A percentile compares a stretch with the other conserved stretches of the same genome.
phyloP scores from a whole-genome alignment of 148 eudicot species.

The Heliosperma pusillum region DNA sequence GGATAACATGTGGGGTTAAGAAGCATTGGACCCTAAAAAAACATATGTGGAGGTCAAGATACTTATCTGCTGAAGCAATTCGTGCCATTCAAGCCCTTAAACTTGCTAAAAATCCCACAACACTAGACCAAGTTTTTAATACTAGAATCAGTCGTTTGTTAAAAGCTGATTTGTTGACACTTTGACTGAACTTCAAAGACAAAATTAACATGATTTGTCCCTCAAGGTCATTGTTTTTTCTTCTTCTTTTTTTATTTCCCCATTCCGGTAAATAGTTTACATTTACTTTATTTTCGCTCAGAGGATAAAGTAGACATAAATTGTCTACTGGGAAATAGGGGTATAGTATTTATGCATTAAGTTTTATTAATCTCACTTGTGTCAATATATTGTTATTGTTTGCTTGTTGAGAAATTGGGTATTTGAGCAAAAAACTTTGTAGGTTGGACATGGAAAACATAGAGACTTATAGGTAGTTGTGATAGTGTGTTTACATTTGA shows the following conservation, averaged over 20 bases:
- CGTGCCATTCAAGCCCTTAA: conserved; percentile 63
- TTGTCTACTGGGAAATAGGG: too few relatives aligned
- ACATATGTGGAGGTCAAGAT: conserved; percentile 52
- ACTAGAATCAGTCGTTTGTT: conserved; percentile 44
- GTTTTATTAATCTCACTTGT: too few relatives aligned
- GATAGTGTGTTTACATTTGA: too few relatives aligned
- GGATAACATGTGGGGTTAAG: conserved; percentile 48
- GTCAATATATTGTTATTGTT: neutral
- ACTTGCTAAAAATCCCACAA: conserved; percentile 40
- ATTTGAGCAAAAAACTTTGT: too few relatives aligned
- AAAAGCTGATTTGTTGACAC: conserved; percentile 61
- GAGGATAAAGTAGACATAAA: too few relatives aligned
- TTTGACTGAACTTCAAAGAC: conserved; percentile 63
- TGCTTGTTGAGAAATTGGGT: too few relatives aligned
- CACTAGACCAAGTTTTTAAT: conserved; percentile 39
- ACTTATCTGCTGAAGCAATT: conserved; percentile 58
- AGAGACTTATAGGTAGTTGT: too few relatives aligned
- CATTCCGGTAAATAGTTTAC: neutral
- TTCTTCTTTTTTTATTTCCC: neutral
- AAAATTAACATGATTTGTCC: conserved; percentile 42
- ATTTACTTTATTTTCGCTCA: too few relatives aligned
- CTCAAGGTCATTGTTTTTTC: conserved; percentile 36
- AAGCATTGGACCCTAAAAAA: conserved; percentile 45
- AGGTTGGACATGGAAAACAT: too few relatives aligned
- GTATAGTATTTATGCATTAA: too few relatives aligned